Conservation (phyloP, 2,329 filamentous ascomycete species). For the Fusarium nodosum region DNA sequence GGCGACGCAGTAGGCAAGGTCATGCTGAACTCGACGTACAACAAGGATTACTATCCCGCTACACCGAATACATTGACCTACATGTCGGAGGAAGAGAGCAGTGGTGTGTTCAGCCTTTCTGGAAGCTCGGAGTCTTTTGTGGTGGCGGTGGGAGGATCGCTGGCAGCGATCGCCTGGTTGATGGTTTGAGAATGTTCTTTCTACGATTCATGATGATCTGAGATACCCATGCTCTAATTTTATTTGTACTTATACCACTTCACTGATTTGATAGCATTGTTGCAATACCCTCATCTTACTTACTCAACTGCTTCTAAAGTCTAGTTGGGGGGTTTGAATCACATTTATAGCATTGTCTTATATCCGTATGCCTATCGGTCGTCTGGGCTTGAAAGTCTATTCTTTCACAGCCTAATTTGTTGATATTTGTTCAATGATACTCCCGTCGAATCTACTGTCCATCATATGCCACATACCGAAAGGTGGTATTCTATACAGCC, state of each 20-base stretch:
- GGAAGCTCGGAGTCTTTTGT: neutral
- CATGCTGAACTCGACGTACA: conserved; percentile 71
- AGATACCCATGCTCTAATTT: conserved; percentile 29
- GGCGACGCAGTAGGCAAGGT: conserved; percentile 66
- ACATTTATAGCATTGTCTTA: neutral
- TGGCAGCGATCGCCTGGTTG: conserved; percentile 22
- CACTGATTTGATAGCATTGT: neutral
- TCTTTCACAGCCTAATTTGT: neutral
- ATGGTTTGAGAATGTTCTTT: conserved; percentile 11
- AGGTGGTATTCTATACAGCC: neutral
- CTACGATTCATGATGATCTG: conserved; percentile 21
- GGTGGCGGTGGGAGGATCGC: conserved; percentile 11
- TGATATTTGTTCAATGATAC: neutral
- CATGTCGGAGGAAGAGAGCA: conserved; percentile 10
- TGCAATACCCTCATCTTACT: neutral
- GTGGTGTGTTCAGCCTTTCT: neutral
- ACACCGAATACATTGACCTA: conserved; percentile 57
- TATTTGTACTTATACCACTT: neutral
- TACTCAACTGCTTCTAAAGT: neutral
- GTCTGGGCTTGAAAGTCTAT: neutral
- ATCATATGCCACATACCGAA: neutral
- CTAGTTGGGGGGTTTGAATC: neutral
- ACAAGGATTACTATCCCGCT: conserved; percentile 65
- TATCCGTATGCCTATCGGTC: no score
- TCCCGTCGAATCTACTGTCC: neutral